Conservation (phyloP, 495 filamentous ascomycete species). For the Talaromyces thailandensis region DNA sequence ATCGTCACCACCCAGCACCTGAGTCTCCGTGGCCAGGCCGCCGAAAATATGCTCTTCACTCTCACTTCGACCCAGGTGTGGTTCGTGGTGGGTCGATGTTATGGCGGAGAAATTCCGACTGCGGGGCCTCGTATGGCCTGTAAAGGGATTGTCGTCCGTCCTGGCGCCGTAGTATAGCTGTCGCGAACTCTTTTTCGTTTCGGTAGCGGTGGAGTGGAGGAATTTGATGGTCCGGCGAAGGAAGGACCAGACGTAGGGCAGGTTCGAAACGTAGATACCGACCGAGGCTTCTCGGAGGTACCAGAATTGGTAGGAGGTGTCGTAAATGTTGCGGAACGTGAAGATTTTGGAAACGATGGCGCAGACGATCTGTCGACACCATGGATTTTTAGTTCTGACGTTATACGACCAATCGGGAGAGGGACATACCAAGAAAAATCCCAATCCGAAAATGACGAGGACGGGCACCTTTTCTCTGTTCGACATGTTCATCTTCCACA, state of each 20-base stretch:
- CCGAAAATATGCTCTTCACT: background rate
- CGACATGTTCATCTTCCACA: constrained; percentile 26
- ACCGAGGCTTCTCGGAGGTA: constrained; percentile 39
- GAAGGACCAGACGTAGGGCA: constrained; percentile 39
- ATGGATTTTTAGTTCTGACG: background rate
- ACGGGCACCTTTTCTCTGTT: constrained; percentile 31
- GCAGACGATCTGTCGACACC: constrained; percentile 19
- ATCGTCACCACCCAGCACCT: background rate
- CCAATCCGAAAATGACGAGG: constrained; percentile 33
- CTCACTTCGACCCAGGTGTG: background rate
- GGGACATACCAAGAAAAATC: constrained; percentile 27
- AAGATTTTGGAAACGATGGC: constrained; percentile 38
- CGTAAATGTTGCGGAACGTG: constrained; percentile 31
- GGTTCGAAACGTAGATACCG: constrained; percentile 37
- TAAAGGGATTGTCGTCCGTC: background rate
- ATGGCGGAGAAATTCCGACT: background rate
- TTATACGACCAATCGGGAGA: background rate
- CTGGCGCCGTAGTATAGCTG: background rate
- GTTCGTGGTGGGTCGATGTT: background rate
- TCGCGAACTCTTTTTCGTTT: background rate
- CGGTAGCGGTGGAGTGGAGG: background rate
- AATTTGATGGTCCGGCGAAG: constrained; percentile 10
- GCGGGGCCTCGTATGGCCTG: background rate
- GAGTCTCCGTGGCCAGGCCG: background rate
- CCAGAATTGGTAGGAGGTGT: constrained; percentile 39